A percentile compares a stretch with the other conserved stretches of the same genome.
Conservation (phyloP, 768 basidiomycete species). For the Gloeophyllum trabeum region DNA sequence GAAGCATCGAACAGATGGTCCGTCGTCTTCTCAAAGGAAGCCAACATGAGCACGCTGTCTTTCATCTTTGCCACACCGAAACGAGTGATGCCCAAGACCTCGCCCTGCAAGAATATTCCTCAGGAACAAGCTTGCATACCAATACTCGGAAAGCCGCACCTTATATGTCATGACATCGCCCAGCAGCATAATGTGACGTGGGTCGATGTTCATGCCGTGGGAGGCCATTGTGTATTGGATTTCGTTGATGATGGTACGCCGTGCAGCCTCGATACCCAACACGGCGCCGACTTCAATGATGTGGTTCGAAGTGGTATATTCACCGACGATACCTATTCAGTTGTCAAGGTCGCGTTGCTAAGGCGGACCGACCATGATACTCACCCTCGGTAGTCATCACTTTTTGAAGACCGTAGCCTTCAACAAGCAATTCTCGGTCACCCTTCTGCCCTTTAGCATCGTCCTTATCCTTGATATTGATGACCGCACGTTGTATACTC, state of each 20-base stretch:
- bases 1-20: slow-evolving; percentile 98
- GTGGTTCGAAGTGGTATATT: slow-evolving; percentile 90
- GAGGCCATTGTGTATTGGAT: slow-evolving; percentile 96
- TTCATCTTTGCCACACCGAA: slow-evolving; percentile 99
- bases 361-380: slow-evolving; percentile 6
- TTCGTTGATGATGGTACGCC: slow-evolving; percentile 90
- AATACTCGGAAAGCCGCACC: slow-evolving; percentile 25
- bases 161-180: slow-evolving; percentile 99
- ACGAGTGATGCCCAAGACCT: slow-evolving; percentile 95
- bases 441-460: slow-evolving; percentile 71
- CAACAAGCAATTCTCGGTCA: slow-evolving; percentile 87
- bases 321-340: slow-evolving; percentile 80
- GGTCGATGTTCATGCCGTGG: slow-evolving; percentile 98
- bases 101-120: slow-evolving; percentile 79
- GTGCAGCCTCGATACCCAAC: slow-evolving; percentile 95
- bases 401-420: slow-evolving; percentile 92
- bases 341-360: background rate
- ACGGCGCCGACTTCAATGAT: slow-evolving; percentile 93
- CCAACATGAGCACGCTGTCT: slow-evolving; percentile 97
- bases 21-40: slow-evolving; percentile 98
- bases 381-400: slow-evolving; percentile 96
- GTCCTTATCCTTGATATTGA: slow-evolving; percentile 89
- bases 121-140: no score
- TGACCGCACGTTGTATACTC: slow-evolving; percentile 84
- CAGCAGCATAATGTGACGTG: slow-evolving; percentile 95